phyloP scores from a whole-genome alignment of 352 stramenopile species.

The Peronospora tabacina region DNA sequence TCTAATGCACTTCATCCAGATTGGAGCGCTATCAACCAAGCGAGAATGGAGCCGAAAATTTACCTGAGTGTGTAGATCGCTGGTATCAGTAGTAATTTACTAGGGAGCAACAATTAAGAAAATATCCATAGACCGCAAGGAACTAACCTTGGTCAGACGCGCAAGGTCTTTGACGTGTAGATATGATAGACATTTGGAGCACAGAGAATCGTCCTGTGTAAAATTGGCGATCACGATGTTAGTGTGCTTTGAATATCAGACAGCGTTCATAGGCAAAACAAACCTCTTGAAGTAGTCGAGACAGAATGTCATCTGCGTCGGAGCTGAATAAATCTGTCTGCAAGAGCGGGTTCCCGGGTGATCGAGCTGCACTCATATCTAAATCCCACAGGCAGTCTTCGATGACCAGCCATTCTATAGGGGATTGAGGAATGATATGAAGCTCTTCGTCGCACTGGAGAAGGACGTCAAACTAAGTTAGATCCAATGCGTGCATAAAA shows the following conservation, averaged over 20 bases:
- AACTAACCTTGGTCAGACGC: conserved; percentile 28
- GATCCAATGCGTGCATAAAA: not conserved
- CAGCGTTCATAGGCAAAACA: not conserved
- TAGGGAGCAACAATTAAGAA: not conserved
- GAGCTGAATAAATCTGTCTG: conserved; percentile 13
- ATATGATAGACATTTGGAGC: conserved; percentile 40
- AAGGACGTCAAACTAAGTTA: conserved; percentile 6
- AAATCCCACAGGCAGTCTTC: conserved; percentile 57
- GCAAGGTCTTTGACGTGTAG: conserved; percentile 43
- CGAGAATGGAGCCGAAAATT: conserved; percentile 33
- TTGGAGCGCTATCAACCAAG: conserved; percentile 38
- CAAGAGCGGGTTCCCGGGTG: conserved; percentile 16
- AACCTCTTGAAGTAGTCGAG: conserved; percentile 27
- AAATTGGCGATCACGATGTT: conserved; percentile 1
- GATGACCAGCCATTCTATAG: conserved; percentile 42
- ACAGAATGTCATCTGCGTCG: conserved; percentile 19
- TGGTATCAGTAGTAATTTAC: not conserved
- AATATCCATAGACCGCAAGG: not conserved
- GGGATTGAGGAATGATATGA: conserved; percentile 13
- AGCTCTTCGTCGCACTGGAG: conserved; percentile 12
- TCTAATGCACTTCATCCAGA: conserved; percentile 74
- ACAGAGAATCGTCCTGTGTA: conserved; percentile 29
- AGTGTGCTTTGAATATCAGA: not conserved
- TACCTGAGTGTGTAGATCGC: conserved; percentile 13
- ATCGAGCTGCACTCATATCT: conserved; percentile 28